Percentiles rank a stretch among this genome's conserved stretches.
Conservation (phyloP, 768 basidiomycete species). For the Tremella mesenterica region DNA sequence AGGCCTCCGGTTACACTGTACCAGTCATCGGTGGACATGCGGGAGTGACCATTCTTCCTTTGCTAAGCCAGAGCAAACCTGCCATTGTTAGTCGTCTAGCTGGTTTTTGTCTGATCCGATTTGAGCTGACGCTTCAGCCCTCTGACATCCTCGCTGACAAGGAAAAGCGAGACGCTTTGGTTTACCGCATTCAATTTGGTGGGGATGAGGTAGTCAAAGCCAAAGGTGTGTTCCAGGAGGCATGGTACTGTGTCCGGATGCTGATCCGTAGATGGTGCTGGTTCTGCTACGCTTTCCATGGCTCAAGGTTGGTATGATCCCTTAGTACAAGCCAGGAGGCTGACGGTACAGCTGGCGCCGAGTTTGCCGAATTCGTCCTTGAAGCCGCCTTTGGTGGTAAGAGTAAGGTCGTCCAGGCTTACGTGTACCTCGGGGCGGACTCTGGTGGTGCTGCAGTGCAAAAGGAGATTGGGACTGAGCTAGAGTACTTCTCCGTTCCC, state of each 20-base stretch:
- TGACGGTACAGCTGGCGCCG: slow-evolving; percentile 53
- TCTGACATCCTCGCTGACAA: slow-evolving; percentile 57
- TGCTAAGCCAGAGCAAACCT: slow-evolving; percentile 67
- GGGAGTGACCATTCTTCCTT: slow-evolving; percentile 92
- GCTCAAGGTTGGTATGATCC: slow-evolving; percentile 24
- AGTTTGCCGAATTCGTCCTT: slow-evolving; percentile 57
- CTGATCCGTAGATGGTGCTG: slow-evolving; percentile 55
- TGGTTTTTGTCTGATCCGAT: background rate
- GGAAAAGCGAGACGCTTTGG: slow-evolving; percentile 65
- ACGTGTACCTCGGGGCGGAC: slow-evolving; percentile 77
- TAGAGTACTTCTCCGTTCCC: slow-evolving; percentile 88
- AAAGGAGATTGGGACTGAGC: slow-evolving; percentile 76
- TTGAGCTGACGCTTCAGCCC: slow-evolving; percentile 48
- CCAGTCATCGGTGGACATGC: slow-evolving; percentile 94
- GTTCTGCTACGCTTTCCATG: slow-evolving; percentile 68
- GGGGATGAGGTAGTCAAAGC: slow-evolving; percentile 99
- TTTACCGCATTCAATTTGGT: slow-evolving; percentile 92
- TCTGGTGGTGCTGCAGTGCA: slow-evolving; percentile 61
- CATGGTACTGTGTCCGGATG: background rate
- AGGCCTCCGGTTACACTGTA: slow-evolving; percentile 60
- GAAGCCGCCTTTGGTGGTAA: slow-evolving; percentile 57
- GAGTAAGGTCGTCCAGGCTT: slow-evolving; percentile 62
- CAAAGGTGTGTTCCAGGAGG: slow-evolving; percentile 49
- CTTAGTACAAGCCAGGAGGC: background rate
- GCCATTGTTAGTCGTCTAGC: slow-evolving; percentile 24